Conservation (phyloP, 352 stramenopile species). For the Pythium oligandrum region DNA sequence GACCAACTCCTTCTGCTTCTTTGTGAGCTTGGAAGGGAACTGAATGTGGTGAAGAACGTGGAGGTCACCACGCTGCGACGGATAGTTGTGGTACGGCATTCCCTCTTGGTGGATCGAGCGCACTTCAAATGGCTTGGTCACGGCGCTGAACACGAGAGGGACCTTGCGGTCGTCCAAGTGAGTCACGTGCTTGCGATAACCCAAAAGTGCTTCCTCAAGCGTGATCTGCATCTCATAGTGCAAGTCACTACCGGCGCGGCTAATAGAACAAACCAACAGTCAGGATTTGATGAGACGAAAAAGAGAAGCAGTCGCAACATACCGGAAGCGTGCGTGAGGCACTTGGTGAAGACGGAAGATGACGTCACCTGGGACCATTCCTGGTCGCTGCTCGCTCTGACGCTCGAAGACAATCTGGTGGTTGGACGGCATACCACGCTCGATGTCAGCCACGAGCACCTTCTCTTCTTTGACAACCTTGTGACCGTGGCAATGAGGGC, state of each 20-base stretch:
- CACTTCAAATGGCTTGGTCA: conserved; percentile 94
- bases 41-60: conserved; percentile 94
- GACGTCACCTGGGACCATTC: conserved; percentile 90
- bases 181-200: conserved; percentile 89
- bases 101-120: conserved; percentile 90
- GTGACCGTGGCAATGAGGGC: conserved; percentile 83
- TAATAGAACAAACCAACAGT: conserved; percentile 12
- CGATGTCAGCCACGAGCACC: conserved; percentile 68
- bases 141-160: conserved; percentile 65
- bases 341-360: conserved; percentile 93
- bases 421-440: conserved; percentile 77
- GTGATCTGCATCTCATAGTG: conserved; percentile 94
- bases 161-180: conserved; percentile 95
- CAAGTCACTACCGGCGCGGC: conserved; percentile 92
- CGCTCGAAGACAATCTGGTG: conserved; percentile 87
- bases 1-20: conserved; percentile 83
- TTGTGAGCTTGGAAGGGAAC: conserved; percentile 89
- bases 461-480: conserved; percentile 84
- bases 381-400: conserved; percentile 78
- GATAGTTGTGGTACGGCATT: conserved; percentile 93
- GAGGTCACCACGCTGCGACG: conserved; percentile 89
- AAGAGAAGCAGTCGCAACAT: conserved; percentile 3
- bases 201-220: conserved; percentile 95
- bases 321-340: conserved; percentile 86
- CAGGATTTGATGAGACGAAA: conserved; percentile 1